phyloP scores from a whole-genome alignment of 306 rosid genomes.

The Arachis hypogaea region DNA sequence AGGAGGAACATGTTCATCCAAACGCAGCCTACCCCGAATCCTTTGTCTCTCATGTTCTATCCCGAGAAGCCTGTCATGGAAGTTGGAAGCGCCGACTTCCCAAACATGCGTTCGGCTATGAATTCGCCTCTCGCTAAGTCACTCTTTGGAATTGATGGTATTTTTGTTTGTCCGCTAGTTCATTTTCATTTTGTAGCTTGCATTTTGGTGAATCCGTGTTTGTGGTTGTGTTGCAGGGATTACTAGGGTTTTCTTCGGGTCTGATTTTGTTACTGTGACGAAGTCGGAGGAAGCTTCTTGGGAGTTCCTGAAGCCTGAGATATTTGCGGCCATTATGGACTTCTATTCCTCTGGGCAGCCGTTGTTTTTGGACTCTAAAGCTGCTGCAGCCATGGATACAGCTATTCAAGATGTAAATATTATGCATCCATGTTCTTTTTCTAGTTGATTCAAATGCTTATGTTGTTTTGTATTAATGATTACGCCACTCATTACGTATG shows the following conservation, averaged over 20 bases:
- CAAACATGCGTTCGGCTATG: conserved; percentile 83
- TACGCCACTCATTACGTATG: not conserved
- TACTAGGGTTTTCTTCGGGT: conserved; percentile 84
- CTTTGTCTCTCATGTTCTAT: conserved; percentile 46
- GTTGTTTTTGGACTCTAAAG: conserved; percentile 76
- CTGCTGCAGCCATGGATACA: conserved; percentile 86
- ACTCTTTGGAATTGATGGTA: conserved; percentile 75
- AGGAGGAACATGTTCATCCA: conserved; percentile 45
- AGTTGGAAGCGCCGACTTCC: conserved; percentile 54
- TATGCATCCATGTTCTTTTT: not conserved
- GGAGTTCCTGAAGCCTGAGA: conserved; percentile 89
- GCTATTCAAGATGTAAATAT: conserved; percentile 72
- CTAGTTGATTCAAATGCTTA: conserved; percentile 19
- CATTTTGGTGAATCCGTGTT: not conserved
- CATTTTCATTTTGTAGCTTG: too few relatives aligned
- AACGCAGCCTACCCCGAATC: conserved; percentile 48
- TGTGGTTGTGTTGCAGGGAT: conserved; percentile 46
- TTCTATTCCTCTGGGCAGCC: conserved; percentile 91
- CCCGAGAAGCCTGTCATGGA: conserved; percentile 46
- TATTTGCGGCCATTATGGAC: conserved; percentile 93
- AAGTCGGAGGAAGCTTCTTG: conserved; percentile 84
- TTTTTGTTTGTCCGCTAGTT: not conserved
- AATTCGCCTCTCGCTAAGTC: conserved; percentile 87
- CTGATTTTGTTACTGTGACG: conserved; percentile 91
- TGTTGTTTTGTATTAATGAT: not conserved